Base-by-base conservation (phyloP, 2,329 filamentous ascomycete species). In the Leptographium lundbergii region DNA sequence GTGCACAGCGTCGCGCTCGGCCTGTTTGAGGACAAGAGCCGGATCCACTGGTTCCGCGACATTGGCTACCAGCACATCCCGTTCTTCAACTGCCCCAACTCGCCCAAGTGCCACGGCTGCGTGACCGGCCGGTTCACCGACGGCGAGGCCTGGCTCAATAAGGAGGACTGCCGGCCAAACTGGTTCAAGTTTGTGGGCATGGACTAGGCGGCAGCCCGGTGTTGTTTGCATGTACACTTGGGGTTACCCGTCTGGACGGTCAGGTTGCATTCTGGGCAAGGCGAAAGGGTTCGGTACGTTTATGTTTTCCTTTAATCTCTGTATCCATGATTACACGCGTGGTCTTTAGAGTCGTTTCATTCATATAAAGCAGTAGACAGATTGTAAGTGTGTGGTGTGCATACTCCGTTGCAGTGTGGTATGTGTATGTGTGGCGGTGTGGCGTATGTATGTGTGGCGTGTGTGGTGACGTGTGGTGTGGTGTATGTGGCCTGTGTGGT, bases 21-120 rank as follows among this genome's bases (percentile, higher is more conserved):
- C 34, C 73, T 99, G 29, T 96, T 99, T 69, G 92, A 95, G 68
- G 92, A 99, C 69, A 82, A 85, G 68, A 87, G 80, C 73, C 91
- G 89, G 71, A 89, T 99, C 62, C 92, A 97, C 72, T 97, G 91
- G 91, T 99, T 99, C 86, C 91, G 92, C 58, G 94, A 99, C 70
- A 97, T 99, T 65, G 94, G 94, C 60, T 99, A 99, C 75, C 91
- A 96, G 68, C 94, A 99, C 67, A 91, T 97, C 58, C 94, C 94
- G 53, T 99, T 95, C 76, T 96, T 95, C 80, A 99, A 99, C 76
- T 99, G 94, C 70, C 94, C 94, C 63, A 97, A 96, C 74, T 95
- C 88, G 57, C 88, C 89, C 56, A 97, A 97, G 73, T 97, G 92
- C 71, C 59, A 54, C 54, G 63, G 63, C 64, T 97, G 92, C 70